phyloP scores from a whole-genome alignment of 1,284 basidiomycete genomes.

The Ganoderma resinaceum region DNA sequence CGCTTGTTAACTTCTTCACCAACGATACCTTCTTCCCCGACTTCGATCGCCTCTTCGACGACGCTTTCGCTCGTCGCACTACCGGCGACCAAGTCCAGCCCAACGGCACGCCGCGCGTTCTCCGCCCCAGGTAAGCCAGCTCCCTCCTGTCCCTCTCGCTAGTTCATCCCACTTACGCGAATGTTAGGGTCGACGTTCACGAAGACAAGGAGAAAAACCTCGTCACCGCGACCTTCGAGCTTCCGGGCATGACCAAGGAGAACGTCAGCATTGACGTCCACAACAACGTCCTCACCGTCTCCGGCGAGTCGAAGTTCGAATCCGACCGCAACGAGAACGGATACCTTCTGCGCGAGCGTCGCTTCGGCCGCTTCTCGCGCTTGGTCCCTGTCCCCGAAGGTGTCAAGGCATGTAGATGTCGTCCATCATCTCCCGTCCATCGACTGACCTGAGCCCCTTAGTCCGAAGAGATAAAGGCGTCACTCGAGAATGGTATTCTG shows the following conservation, averaged over 20 bases:
- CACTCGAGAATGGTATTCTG: constrained; percentile 50
- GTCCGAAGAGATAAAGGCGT: constrained; percentile 48
- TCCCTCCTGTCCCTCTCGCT: not conserved
- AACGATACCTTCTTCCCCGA: not conserved
- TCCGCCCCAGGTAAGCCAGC: constrained; percentile 23
- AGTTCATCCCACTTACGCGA: not conserved
- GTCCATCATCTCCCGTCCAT: not conserved
- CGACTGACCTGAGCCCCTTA: constrained; percentile 23
- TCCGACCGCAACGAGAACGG: constrained; percentile 45
- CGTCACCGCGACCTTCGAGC: constrained; percentile 57
- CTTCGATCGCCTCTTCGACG: constrained; percentile 42
- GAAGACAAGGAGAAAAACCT: constrained; percentile 49
- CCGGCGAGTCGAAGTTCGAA: constrained; percentile 46
- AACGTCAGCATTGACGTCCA: constrained; percentile 52
- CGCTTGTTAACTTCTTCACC: not conserved
- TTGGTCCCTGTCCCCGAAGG: constrained; percentile 50
- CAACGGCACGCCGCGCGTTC: constrained; percentile 24
- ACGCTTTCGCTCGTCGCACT: constrained; percentile 43
- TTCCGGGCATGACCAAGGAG: constrained; percentile 54
- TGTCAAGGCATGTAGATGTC: constrained; percentile 42
- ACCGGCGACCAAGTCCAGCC: constrained; percentile 18
- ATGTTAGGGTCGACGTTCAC: constrained; percentile 49
- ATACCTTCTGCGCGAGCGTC: constrained; percentile 54
- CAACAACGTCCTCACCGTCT: constrained; percentile 49
- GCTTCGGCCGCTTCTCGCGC: constrained; percentile 52